These are phyloP conservation scores for Lupinus albus DNA, from an alignment of 306 rosid species.

Conservation along the genomic window DNA sequence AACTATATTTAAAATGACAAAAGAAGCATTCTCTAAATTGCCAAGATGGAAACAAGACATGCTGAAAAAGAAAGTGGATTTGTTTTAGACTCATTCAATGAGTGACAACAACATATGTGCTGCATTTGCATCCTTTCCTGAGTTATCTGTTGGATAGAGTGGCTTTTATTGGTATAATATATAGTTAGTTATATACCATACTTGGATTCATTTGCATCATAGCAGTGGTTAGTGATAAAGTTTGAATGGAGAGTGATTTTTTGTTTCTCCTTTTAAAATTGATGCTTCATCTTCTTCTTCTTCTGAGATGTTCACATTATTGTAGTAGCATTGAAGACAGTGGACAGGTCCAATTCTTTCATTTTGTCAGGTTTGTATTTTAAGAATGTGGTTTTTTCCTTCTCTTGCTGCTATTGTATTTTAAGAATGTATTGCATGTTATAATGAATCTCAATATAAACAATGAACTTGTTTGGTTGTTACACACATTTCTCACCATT, in stretches of 20 bases:
- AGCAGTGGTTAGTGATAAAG: conserved; percentile 56
- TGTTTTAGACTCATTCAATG: conserved; percentile 58
- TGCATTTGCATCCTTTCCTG: conserved; percentile 51
- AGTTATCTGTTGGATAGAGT: conserved; percentile 54
- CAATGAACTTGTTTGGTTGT: conserved; percentile 67
- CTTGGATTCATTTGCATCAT: conserved; percentile 50
- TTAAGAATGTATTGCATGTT: conserved; percentile 66
- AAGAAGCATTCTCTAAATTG: conserved; percentile 79
- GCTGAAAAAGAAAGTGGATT: conserved; percentile 86
- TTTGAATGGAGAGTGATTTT: conserved; percentile 77
- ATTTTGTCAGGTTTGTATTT: conserved; percentile 61
- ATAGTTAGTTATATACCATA: conserved; percentile 52
- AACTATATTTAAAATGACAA: conserved; percentile 66
- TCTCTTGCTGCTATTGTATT: conserved; percentile 53
- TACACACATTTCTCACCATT: too few species aligned
- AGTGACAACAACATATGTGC: conserved; percentile 31
- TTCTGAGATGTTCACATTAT: conserved; percentile 55
- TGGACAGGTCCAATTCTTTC: conserved; percentile 68
- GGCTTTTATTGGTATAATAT: conserved; percentile 57
- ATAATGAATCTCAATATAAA: conserved; percentile 54
- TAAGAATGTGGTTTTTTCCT: conserved; percentile 35
- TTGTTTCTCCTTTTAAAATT: conserved; percentile 43
- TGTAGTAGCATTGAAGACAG: conserved; percentile 57
- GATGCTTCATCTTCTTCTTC: conserved; percentile 57
- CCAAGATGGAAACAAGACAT: conserved; percentile 99